phyloP scores from a whole-genome alignment of 2,329 filamentous ascomycete genomes.

The Verticillium dahliae region DNA sequence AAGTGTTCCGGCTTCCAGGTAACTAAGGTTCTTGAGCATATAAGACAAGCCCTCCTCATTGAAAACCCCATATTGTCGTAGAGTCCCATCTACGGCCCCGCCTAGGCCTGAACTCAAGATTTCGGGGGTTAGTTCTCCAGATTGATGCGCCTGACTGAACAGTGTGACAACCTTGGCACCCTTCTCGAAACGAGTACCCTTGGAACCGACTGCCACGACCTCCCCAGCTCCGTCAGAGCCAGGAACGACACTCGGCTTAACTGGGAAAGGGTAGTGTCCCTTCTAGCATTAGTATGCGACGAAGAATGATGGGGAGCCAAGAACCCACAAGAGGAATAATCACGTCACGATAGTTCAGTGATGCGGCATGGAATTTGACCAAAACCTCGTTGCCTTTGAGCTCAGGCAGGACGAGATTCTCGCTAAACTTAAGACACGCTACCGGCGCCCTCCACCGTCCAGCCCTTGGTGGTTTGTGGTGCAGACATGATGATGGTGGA shows the following conservation, averaged over 20 bases:
- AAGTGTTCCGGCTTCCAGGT: constrained; percentile 49
- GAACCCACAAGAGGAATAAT: constrained; percentile 32
- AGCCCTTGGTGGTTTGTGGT: constrained; percentile 42
- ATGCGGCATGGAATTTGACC: constrained; percentile 52
- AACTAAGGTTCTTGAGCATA: constrained; percentile 48
- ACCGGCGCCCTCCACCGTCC: constrained; percentile 43
- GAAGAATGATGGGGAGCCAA: neutral
- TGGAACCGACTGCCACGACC: constrained; percentile 42
- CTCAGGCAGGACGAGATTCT: constrained; percentile 47
- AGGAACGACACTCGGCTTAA: constrained; percentile 36
- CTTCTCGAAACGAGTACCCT: constrained; percentile 39
- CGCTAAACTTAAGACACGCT: constrained; percentile 46
- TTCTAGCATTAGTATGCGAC: constrained; percentile 10
- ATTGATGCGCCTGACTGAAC: constrained; percentile 51
- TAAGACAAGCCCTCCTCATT: constrained; percentile 61
- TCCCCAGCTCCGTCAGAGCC: constrained; percentile 48
- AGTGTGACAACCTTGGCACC: constrained; percentile 53
- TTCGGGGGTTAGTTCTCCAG: constrained; percentile 28
- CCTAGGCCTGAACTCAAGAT: constrained; percentile 53
- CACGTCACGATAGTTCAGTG: constrained; percentile 49
- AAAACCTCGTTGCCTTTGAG: constrained; percentile 66
- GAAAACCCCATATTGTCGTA: constrained; percentile 63
- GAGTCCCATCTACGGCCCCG: constrained; percentile 59
- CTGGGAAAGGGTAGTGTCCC: constrained; percentile 39
- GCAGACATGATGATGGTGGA: neutral